Percentiles rank a stretch among this genome's conserved stretches.
Evolutionary conservation across 371 early-diverging fungal genomes (phyloP).

Genomic region (Zopfochytrium polystomum): DNA sequence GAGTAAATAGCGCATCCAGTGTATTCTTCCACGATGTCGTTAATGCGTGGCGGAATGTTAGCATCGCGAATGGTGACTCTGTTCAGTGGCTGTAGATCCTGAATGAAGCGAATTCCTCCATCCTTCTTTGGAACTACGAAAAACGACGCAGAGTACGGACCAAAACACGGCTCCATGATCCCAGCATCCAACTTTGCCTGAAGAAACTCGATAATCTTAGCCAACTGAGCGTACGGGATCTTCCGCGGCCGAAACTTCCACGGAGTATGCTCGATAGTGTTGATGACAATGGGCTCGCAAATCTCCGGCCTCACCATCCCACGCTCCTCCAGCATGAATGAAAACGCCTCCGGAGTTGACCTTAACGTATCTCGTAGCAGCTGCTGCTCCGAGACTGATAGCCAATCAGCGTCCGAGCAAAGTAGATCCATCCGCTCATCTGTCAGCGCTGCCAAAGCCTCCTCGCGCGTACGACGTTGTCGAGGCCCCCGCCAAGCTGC

Average conservation of each 20-base stretch:
- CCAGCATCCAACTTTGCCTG: conserved; percentile 24
- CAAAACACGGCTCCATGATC: conserved; percentile 29
- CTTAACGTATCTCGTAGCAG: not conserved
- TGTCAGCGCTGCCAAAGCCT: not conserved
- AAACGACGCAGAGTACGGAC: conserved; percentile 26
- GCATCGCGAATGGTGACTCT: conserved; percentile 30
- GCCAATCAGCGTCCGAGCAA: not conserved
- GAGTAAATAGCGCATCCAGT: conserved; percentile 24
- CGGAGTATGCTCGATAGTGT: conserved; percentile 15
- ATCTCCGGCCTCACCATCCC: conserved; percentile 11
- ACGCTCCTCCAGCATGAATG: conserved; percentile 1
- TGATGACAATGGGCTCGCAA: conserved; percentile 6
- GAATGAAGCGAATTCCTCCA: conserved; percentile 29
- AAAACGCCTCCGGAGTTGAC: conserved; percentile 5
- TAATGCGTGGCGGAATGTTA: conserved; percentile 22
- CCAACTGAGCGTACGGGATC: conserved; percentile 4
- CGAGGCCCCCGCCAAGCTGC: not conserved
- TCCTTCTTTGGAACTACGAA: conserved; percentile 32
- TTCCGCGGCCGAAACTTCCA: conserved; percentile 5
- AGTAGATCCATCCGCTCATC: conserved; percentile 4
- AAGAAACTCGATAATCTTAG: conserved; percentile 4
- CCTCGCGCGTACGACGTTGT: not conserved
- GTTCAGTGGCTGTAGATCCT: conserved; percentile 34
- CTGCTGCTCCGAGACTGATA: conserved; percentile 2
- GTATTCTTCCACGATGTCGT: conserved; percentile 25